Conservation (phyloP, 164 flowering plant species). For the Protea cynaroides region DNA sequence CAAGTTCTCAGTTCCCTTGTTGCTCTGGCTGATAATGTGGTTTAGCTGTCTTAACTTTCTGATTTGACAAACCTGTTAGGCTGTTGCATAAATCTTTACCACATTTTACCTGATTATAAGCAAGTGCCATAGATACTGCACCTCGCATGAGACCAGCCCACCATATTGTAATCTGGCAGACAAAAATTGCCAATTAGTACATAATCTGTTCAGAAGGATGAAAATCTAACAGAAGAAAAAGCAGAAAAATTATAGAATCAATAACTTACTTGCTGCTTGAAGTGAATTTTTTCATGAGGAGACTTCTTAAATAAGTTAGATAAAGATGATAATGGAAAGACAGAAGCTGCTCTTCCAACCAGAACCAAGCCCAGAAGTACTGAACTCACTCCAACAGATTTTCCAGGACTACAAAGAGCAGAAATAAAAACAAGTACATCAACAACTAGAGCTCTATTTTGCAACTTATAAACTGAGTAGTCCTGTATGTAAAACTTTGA, state of each 20-base stretch:
- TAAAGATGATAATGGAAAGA: conserved; percentile 39
- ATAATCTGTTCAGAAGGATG: not conserved
- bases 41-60: not conserved
- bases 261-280: conserved; percentile 34
- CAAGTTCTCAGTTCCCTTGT: not conserved
- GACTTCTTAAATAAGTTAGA: conserved; percentile 32
- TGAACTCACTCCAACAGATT: conserved; percentile 36
- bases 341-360: conserved; percentile 49
- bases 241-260: not conserved
- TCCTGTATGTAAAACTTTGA: no score
- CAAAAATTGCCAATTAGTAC: conserved; percentile 4
- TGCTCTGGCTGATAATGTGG: not conserved
- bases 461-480: not conserved
- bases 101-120: conserved; percentile 44
- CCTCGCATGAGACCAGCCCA: conserved; percentile 68
- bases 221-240: not conserved
- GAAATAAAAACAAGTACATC: not conserved
- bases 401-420: conserved; percentile 34
- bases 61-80: not conserved
- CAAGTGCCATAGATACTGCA: conserved; percentile 54
- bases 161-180: conserved; percentile 42
- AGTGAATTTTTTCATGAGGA: conserved; percentile 25
- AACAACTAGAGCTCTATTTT: not conserved
- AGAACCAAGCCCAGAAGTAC: conserved; percentile 35
- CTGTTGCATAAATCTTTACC: not conserved